Conservation (phyloP, 208 protist genomes). For the Crithidia acanthocephali region DNA sequence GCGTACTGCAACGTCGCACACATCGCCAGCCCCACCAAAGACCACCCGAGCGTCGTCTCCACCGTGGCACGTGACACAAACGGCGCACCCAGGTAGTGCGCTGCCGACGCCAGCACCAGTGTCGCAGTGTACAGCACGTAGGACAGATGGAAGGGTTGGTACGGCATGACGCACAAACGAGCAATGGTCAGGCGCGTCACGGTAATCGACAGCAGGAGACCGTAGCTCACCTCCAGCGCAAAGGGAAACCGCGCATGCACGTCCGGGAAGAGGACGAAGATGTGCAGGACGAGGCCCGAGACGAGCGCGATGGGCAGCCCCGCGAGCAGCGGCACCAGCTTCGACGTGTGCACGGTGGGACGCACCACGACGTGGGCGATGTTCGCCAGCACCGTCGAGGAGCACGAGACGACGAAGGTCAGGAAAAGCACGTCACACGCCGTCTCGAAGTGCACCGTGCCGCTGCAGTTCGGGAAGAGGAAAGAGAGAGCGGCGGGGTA, state of each 20-base stretch:
- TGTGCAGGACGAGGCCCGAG: constrained; percentile 47
- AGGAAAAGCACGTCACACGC: constrained; percentile 55
- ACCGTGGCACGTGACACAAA: constrained; percentile 17
- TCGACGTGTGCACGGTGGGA: constrained; percentile 37
- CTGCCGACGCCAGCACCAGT: constrained; percentile 27
- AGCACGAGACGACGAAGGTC: constrained; percentile 36
- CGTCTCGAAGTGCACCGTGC: constrained; percentile 47
- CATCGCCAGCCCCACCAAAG: constrained; percentile 42
- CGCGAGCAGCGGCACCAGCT: constrained; percentile 38
- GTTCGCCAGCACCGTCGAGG: constrained; percentile 63
- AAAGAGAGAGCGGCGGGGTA: constrained; percentile 8
- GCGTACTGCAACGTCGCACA: constrained; percentile 62
- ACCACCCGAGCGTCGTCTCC: constrained; percentile 40
- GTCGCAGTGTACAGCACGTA: constrained; percentile 37
- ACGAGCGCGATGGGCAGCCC: constrained; percentile 51
- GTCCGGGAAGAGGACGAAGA: constrained; percentile 48
- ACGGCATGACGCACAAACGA: constrained; percentile 80
- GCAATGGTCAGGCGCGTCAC: constrained; percentile 81
- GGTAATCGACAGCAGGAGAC: constrained; percentile 68
- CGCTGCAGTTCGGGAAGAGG: constrained; percentile 23
- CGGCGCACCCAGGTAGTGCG: constrained; percentile 35
- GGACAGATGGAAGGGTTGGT: constrained; percentile 51
- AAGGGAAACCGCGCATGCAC: constrained; percentile 64
- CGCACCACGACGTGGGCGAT: constrained; percentile 50
- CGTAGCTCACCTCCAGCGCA: constrained; percentile 81